phyloP scores from a whole-genome alignment of 352 stramenopile species.

The Vaucheria bursata region DNA sequence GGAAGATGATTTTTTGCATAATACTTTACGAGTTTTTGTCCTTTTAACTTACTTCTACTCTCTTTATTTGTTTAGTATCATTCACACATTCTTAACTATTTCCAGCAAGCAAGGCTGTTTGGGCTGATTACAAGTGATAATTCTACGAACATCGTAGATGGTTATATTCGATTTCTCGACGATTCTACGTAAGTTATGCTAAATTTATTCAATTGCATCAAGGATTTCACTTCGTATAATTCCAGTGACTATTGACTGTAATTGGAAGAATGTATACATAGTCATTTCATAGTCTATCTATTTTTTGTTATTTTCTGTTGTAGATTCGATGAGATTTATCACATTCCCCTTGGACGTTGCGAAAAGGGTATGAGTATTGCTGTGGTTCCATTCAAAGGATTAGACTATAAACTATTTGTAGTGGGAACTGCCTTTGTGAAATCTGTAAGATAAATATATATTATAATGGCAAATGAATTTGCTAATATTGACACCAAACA shows the following conservation, averaged over 20 bases:
- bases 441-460: no score
- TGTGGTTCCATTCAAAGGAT: not conserved
- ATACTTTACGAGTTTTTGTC: no score
- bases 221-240: not conserved
- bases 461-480: no score
- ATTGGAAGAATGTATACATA: no score
- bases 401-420: constrained; percentile 28
- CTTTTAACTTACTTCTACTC: no score
- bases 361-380: constrained; percentile 34
- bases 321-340: constrained; percentile 71
- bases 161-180: constrained; percentile 8
- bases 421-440: constrained; percentile 48
- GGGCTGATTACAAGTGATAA: not conserved
- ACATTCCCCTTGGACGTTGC: constrained; percentile 49
- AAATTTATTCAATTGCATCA: not conserved
- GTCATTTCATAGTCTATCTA: no score
- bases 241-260: no score
- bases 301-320: not conserved
- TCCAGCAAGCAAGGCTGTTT: no score
- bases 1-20: no score
- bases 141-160: not conserved
- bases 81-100: no score
- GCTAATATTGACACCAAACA: no score
- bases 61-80: no score
- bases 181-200: constrained; percentile 9